Base-by-base conservation (phyloP, 257 asterid species). In the Datura wrightii region DNA sequence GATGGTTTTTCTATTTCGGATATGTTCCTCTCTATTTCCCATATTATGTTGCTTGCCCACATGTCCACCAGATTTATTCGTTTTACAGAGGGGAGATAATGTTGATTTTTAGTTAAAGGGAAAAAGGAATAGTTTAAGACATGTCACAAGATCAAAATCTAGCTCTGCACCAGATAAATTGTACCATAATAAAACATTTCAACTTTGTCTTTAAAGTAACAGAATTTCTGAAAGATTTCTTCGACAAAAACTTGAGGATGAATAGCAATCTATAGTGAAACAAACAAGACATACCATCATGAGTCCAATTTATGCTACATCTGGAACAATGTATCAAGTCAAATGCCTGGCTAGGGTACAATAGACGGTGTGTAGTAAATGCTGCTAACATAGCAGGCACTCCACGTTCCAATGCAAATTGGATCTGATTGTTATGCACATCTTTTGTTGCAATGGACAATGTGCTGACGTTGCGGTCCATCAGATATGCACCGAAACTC, bases 311-410 rank as follows among this genome's bases (percentile, higher is more conserved):
- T 37, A 92, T 80, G 78, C 91, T 63, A 83, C 90, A 89, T 46
- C 85, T 85, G 50, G 92, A 90, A 65, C 97, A 93, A 84, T 92
- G 97, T 85, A 92, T 90, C 82, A 92, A 82, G 88, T 93, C 97
- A 42, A 91, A 92, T 8, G 92, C 92, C 78, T 93, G 95, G 91
- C 94, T 93, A 65, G 97, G 92, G 82, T 80, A 90, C 86, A 92
- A 91, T 87, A 90, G 85, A 1, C 93, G 93, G 14, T 18, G 90
- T 14, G 88, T 74, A 42, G 89, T 91, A 74, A 91, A 88, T 42
- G 90, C 65, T 41, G 92, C 86, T n/a, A 91, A 19, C 92, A 93
- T 91, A 55, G 94, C 94, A 88, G 97, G 92, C 34, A 92, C 89
- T 8, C 97, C 97, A 56, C 95, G 89, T 79, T 93, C 97, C 6